Conservation (phyloP, 1,139 yeast species). For the Hemisphaericaspora lyxosophila region DNA sequence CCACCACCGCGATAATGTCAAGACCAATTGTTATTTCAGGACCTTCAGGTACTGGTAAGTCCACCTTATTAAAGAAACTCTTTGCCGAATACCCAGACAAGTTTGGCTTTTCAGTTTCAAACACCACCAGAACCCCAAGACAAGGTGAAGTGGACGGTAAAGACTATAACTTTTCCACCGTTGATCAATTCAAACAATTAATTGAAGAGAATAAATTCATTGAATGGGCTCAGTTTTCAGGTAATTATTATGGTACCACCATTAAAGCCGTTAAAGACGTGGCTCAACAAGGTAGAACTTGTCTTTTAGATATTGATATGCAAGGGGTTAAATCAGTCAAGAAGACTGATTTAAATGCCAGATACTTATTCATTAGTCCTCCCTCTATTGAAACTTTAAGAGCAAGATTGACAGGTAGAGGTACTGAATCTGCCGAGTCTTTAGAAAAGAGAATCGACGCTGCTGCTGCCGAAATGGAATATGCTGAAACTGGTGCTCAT, state of each 20-base stretch:
- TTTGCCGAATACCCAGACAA: slow-evolving; percentile 86
- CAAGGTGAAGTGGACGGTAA: slow-evolving; percentile 86
- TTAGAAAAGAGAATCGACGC: slow-evolving; percentile 80
- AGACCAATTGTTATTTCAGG: slow-evolving; percentile 95
- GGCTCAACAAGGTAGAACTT: slow-evolving; percentile 59
- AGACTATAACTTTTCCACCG: slow-evolving; percentile 84
- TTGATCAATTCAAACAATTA: slow-evolving; percentile 75
- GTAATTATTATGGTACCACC: slow-evolving; percentile 94
- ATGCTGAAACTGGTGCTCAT: slow-evolving; percentile 87
- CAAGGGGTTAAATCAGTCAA: slow-evolving; percentile 96
- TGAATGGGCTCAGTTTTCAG: slow-evolving; percentile 98
- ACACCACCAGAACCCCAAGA: slow-evolving; percentile 90
- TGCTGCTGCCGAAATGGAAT: slow-evolving; percentile 85
- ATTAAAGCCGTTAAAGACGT: slow-evolving; percentile 81
- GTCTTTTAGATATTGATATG: slow-evolving; percentile 96
- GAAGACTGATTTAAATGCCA: slow-evolving; percentile 75
- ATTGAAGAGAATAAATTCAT: slow-evolving; percentile 76
- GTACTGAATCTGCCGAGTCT: slow-evolving; percentile 72
- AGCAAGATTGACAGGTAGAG: slow-evolving; percentile 78
- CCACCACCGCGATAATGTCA: slow-evolving; percentile 17
- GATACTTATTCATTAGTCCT: slow-evolving; percentile 84
- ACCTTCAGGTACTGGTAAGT: slow-evolving; percentile 96
- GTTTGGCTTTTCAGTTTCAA: slow-evolving; percentile 92
- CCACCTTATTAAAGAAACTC: slow-evolving; percentile 84
- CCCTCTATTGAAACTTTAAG: slow-evolving; percentile 81